Percentiles rank a stretch among this genome's conserved stretches.
phyloP scores from a whole-genome alignment of 1,284 basidiomycete species.

The Ganoderma lucidum region DNA sequence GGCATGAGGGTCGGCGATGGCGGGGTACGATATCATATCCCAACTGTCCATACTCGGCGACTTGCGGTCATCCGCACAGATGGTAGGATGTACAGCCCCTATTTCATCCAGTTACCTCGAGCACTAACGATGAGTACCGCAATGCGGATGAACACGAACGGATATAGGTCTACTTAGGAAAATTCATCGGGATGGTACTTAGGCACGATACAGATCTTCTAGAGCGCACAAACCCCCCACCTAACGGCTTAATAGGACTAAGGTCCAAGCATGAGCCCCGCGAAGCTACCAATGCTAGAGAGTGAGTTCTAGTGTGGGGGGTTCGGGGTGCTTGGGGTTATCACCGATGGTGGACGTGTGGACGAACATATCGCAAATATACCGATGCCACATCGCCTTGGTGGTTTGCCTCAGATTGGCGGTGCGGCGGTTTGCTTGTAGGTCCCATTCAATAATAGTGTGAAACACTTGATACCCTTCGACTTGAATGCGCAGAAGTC shows the following conservation, averaged over 20 bases:
- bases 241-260: too few relatives aligned
- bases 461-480: constrained; percentile 6
- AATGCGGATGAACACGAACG: too few relatives aligned
- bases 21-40: background rate
- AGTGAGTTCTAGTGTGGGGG: background rate
- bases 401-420: background rate
- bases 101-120: too few relatives aligned
- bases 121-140: too few relatives aligned
- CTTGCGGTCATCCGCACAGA: too few relatives aligned
- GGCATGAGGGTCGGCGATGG: background rate
- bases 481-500: background rate
- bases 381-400: background rate
- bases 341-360: background rate
- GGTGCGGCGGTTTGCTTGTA: background rate
- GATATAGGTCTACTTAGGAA: too few relatives aligned
- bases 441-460: background rate
- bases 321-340: background rate
- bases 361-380: background rate
- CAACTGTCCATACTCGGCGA: too few relatives aligned
- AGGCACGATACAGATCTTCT: too few relatives aligned
- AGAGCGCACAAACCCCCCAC: too few relatives aligned
- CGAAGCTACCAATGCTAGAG: background rate
- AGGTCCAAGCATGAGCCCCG: background rate
- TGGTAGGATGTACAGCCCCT: too few relatives aligned
- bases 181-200: too few relatives aligned